Base-by-base conservation (phyloP, 2,329 filamentous ascomycete species). In the Graphilbum fragrans region DNA sequence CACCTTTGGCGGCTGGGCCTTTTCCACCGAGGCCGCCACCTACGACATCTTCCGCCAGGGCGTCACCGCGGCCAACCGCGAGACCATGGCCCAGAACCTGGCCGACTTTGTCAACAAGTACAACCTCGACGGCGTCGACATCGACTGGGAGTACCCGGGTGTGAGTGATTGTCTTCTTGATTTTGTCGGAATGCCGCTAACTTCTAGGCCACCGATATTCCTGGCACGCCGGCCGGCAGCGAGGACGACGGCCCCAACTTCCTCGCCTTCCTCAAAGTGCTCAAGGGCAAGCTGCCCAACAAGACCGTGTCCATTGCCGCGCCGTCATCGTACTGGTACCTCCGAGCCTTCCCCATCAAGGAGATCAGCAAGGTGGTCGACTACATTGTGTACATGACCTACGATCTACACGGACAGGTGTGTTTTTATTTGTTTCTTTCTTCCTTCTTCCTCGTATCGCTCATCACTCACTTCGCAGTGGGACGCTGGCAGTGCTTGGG, bases 1-100 rank as follows among this genome's bases (percentile, higher is more conserved):
- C 2, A 58, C 61, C 0, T 61, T 70, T 46, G 66, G 66, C 12
- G 65, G 66, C 12, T 69, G 65, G 66, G 52, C 49, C 2, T 66
- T 62, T 43, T 63, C 58, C 0, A 66, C 62, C 0, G 51, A 56
- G 12, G 45, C 53, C 0, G 46, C 27, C 18, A 64, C 60, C 1
- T 64, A 57, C 43, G n/a, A 22, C 19, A 62, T 65, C 25, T 58
- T 67, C 43, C 54, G 63, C 3, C 20, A 45, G 4, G 49, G 38
- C 22, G 39, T 47, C 8, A 48, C 33, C 5, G 19, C 35, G 9
- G 44, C 35, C n/a, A 45, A 51, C 34, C 39, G 43, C 20, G 3
- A 33, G 20, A 29, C 38, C 17, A 27, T 48, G 23, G 42, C 44
- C 12, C 42, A 14, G 18, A 45, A 39, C 22, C 37, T 49, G 3